Percentiles rank a stretch among this genome's conserved stretches.
phyloP scores from a whole-genome alignment of 495 filamentous ascomycete genomes.

The Annulohypoxylon bovei region DNA sequence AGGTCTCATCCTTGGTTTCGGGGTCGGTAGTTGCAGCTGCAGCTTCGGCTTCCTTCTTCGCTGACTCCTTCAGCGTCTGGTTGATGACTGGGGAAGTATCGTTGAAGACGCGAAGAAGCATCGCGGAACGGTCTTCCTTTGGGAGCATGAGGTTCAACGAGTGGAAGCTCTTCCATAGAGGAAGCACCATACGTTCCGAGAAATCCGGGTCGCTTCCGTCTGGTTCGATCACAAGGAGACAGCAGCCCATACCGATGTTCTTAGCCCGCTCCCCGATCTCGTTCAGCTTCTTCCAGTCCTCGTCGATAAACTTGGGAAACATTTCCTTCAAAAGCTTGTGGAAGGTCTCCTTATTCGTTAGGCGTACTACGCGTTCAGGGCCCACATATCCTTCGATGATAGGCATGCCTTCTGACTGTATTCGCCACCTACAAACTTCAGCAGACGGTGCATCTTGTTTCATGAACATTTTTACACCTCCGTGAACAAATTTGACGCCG shows the following conservation, averaged over 20 bases:
- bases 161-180: conserved; percentile 88
- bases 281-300: conserved; percentile 75
- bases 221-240: conserved; percentile 83
- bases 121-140: conserved; percentile 93
- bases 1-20: conserved; percentile 33
- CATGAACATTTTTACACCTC: conserved; percentile 97
- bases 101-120: conserved; percentile 90
- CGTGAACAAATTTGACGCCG: conserved; percentile 94
- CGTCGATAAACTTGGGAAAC: conserved; percentile 82
- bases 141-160: conserved; percentile 95
- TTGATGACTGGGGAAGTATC: conserved; percentile 79
- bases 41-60: conserved; percentile 44
- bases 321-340: conserved; percentile 86
- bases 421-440: conserved; percentile 89
- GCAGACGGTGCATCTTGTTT: conserved; percentile 90
- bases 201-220: conserved; percentile 75
- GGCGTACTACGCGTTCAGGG: conserved; percentile 73
- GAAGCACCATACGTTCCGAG: conserved; percentile 82
- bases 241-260: conserved; percentile 88
- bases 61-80: conserved; percentile 58
- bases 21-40: conserved; percentile 36
- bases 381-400: conserved; percentile 91
- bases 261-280: conserved; percentile 89
- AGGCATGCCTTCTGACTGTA: conserved; percentile 91
- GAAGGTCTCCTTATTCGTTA: conserved; percentile 80